A percentile compares a stretch with the other conserved stretches of the same genome.
These are phyloP conservation scores for Magnaporthiopsis poae DNA, from an alignment of 2,329 filamentous ascomycete genomes.

Conservation along the genomic window DNA sequence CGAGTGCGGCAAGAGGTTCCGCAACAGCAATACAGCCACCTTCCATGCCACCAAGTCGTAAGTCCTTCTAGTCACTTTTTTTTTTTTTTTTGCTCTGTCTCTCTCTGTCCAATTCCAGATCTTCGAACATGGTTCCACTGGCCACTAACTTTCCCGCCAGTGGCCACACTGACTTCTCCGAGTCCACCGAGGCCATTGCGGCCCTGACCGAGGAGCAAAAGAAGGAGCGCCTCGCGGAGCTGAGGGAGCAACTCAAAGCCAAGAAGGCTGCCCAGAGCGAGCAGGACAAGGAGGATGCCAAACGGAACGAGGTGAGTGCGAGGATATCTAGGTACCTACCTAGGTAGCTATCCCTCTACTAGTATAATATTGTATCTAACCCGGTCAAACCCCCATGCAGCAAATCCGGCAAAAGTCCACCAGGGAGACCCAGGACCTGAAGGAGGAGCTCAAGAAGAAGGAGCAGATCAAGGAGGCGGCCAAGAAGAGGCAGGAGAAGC, in stretches of 20 bases:
- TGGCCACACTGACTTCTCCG: conserved; percentile 80
- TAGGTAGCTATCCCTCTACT: not conserved
- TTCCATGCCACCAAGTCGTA: conserved; percentile 84
- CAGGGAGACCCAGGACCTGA: conserved; percentile 76
- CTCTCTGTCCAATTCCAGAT: too few relatives aligned
- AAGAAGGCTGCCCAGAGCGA: conserved; percentile 61
- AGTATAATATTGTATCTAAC: conserved; percentile 7
- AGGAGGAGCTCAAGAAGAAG: conserved; percentile 79
- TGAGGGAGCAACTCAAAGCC: conserved; percentile 59
- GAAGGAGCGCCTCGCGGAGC: conserved; percentile 64
- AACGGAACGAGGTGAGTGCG: conserved; percentile 66
- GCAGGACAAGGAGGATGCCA: conserved; percentile 70
- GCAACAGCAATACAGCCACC: conserved; percentile 69
- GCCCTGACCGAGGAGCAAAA: conserved; percentile 89
- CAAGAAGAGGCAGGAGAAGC: conserved; percentile 78
- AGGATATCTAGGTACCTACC: not conserved
- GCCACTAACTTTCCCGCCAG: conserved; percentile 27
- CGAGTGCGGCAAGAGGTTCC: conserved; percentile 86
- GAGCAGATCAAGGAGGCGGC: conserved; percentile 87
- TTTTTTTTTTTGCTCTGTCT: not conserved
- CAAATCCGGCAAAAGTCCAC: conserved; percentile 76
- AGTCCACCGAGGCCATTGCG: conserved; percentile 85
- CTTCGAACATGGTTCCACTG: too few relatives aligned
- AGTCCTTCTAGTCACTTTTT: conserved; percentile 17
- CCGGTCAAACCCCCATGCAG: conserved; percentile 22